Percentiles rank a stretch among this genome's conserved stretches.
Evolutionary conservation across 2,329 filamentous ascomycete genomes (phyloP).

Genomic region (Phialophora macrospora): DNA sequence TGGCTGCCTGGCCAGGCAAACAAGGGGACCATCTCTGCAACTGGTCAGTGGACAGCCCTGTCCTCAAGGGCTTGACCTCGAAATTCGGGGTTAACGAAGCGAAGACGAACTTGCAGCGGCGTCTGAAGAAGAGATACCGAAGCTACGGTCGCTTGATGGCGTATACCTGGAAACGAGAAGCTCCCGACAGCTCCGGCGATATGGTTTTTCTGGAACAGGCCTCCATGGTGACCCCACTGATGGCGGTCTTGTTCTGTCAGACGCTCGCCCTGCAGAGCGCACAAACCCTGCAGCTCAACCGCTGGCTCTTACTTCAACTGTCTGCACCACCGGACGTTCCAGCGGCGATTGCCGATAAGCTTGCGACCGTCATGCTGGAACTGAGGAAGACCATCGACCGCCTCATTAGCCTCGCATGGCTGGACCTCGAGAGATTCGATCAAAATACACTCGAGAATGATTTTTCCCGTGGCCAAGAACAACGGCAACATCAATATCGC

Average conservation of each 20-base stretch:
- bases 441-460: neutral
- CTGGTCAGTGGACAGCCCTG: conserved; percentile 13
- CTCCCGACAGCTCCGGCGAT: conserved; percentile 14
- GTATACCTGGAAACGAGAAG: conserved; percentile 24
- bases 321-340: conserved; percentile 9
- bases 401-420: conserved; percentile 27
- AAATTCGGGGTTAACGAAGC: conserved; percentile 23
- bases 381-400: conserved; percentile 35
- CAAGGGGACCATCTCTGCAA: neutral
- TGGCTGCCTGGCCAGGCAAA: conserved; percentile 29
- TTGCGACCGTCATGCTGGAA: conserved; percentile 31
- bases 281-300: conserved; percentile 28
- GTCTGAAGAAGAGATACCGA: conserved; percentile 17
- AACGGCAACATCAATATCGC: conserved; percentile 1
- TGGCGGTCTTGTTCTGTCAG: conserved; percentile 31
- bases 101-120: neutral
- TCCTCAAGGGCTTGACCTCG: conserved; percentile 16
- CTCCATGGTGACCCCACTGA: conserved; percentile 34
- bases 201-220: conserved; percentile 31
- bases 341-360: neutral
- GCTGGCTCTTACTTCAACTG: conserved; percentile 28
- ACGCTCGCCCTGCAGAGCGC: conserved; percentile 14
- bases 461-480: neutral
- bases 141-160: conserved; percentile 31
- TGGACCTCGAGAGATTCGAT: conserved; percentile 12